Base-by-base conservation (phyloP, 2,329 filamentous ascomycete genomes). In the Diplodia intermedia region DNA sequence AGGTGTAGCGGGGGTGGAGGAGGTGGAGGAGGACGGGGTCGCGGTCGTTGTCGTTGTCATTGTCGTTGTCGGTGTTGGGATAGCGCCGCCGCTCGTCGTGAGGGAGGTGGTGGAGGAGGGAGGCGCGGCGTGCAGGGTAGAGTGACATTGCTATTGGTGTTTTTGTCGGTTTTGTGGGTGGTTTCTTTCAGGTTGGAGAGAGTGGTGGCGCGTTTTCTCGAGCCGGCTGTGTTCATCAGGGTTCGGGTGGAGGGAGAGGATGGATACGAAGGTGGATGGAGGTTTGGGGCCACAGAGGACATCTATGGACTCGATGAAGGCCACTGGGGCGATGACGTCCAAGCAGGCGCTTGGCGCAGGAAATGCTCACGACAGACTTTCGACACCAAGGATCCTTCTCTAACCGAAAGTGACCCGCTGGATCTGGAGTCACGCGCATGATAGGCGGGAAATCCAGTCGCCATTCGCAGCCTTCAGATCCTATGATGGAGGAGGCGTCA, bases 1-100 rank as follows among this genome's bases (percentile, higher is more conserved):
- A 36, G 47, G 65, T 36, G n/a, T 65, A 55, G 66, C 43, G 47
- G 18, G 40, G 38, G 53, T 36, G 26, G 29, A 36, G 60, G 33
- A 26, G 38, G n/a, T 26, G 33, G 61, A n/a, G 33, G 61, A n/a
- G 40, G 36, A 38, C 11, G 36, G 31, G 31, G 31, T 33, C 6
- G 38, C 15, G 12, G 26, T 26, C 26, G 26, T 26, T 26, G 38
- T 43, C 6, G 38, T 43, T 4, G 38, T 43, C 6, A 15, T 43
- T 4, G 38, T 43, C 38, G 20, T 29, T 52, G 23, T 52, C 8
- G 23, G n/a, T 43, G 8, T 52, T 11, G 12, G 11, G 8, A 11
- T 20, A 26, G 49, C 18, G 12, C 9, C 8, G 12, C 9, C 20
- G 49, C 2, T 11, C 8, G 53, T 15, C 9, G 31, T 20, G 53